phyloP scores from a whole-genome alignment of 2,329 filamentous ascomycete genomes.

The Emergomyces africanus region DNA sequence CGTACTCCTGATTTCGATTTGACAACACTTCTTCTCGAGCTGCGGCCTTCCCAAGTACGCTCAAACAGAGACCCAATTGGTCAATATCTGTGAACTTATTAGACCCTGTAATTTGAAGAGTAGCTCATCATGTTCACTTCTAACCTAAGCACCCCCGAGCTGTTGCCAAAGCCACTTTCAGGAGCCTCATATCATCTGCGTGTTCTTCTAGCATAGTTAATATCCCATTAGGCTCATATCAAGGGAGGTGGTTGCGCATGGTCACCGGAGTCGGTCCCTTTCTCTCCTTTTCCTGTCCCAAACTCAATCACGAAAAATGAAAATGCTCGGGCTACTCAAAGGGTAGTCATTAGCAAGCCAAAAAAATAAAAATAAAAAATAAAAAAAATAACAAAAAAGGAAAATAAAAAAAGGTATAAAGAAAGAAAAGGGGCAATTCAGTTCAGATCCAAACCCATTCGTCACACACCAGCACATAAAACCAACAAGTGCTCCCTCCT shows the following conservation, averaged over 20 bases:
- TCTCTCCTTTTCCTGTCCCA: constrained; percentile 21
- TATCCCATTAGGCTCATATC: background rate
- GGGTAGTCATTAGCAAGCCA: background rate
- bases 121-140: constrained; percentile 14
- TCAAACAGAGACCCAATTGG: constrained; percentile 46
- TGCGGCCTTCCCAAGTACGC: constrained; percentile 52
- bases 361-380: background rate
- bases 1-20: constrained; percentile 4
- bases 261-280: constrained; percentile 2
- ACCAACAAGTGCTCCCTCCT: constrained; percentile 13
- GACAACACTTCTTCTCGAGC: constrained; percentile 36
- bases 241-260: background rate
- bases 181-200: constrained; percentile 41
- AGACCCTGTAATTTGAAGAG: constrained; percentile 12
- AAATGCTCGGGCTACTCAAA: constrained; percentile 37
- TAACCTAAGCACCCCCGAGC: constrained; percentile 50
- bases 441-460: constrained; percentile 8
- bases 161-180: constrained; percentile 56
- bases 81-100: constrained; percentile 30
- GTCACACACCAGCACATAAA: constrained; percentile 14
- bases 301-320: constrained; percentile 56
- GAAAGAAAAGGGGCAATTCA: constrained; percentile 7
- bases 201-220: background rate
- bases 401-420: background rate
- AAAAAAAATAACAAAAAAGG: too few species aligned